These are phyloP conservation scores for Scheffersomyces amazonensis DNA, from an alignment of 805 yeast genomes.

Conservation along the genomic window DNA sequence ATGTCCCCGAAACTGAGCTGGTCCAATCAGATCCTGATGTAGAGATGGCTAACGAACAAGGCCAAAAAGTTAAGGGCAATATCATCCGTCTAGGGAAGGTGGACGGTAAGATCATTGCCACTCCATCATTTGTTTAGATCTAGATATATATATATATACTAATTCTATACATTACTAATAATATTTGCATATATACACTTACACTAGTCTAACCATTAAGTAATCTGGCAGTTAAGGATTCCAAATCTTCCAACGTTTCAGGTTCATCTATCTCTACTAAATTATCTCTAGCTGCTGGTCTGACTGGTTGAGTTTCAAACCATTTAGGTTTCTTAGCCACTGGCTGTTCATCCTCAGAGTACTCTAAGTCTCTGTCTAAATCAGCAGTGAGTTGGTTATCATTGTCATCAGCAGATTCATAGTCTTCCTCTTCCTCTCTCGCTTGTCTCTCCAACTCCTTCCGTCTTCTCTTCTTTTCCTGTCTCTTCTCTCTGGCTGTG, in stretches of 20 bases:
- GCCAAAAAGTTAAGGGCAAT: slow-evolving; percentile 18
- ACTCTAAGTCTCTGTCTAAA: slow-evolving; percentile 46
- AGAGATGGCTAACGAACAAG: slow-evolving; percentile 20
- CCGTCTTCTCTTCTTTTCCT: slow-evolving; percentile 85
- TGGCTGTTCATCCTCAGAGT: slow-evolving; percentile 28
- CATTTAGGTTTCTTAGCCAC: slow-evolving; percentile 45
- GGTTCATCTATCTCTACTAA: slow-evolving; percentile 83
- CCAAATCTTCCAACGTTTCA: slow-evolving; percentile 88
- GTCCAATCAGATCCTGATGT: slow-evolving; percentile 15
- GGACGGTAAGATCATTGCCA: slow-evolving; percentile 27
- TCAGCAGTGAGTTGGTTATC: slow-evolving; percentile 30
- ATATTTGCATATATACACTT: too few species aligned
- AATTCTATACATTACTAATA: too few species aligned
- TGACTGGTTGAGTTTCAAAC: slow-evolving; percentile 38
- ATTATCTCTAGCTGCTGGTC: slow-evolving; percentile 18
- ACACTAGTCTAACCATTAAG: slow-evolving; percentile 14
- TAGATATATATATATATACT: too few species aligned
- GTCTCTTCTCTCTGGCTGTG: slow-evolving; percentile 70
- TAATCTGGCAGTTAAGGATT: slow-evolving; percentile 69
- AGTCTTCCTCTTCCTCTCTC: slow-evolving; percentile 38
- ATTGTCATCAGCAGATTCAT: slow-evolving; percentile 28
- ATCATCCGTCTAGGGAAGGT: slow-evolving; percentile 27
- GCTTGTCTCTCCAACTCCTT: slow-evolving; percentile 69
- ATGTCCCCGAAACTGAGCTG: slow-evolving; percentile 25
- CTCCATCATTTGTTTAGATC: slow-evolving; percentile 16